phyloP scores from a whole-genome alignment of 192 early-diverging fungal genomes.

The Backusella psychrophila region DNA sequence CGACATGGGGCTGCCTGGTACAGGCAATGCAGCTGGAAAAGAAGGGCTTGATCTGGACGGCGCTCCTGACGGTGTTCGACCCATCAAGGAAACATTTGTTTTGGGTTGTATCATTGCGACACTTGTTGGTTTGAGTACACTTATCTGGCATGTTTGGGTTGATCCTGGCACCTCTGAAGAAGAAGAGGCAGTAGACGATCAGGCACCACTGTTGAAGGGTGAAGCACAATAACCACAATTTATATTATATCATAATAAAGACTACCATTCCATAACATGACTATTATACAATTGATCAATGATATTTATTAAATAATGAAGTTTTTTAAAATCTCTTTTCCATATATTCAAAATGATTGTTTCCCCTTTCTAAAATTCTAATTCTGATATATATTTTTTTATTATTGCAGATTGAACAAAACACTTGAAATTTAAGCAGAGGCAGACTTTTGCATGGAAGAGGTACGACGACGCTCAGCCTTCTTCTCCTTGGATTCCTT shows the following conservation, averaged over 20 bases:
- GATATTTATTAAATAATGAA: too few relatives aligned
- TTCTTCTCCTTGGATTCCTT: slow-evolving; percentile 95
- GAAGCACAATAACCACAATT: background rate
- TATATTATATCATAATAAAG: too few relatives aligned
- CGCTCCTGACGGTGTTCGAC: slow-evolving; percentile 46
- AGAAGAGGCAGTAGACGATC: background rate
- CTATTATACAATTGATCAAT: too few relatives aligned
- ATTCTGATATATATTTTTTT: background rate
- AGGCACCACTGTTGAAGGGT: background rate
- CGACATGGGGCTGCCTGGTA: slow-evolving; percentile 48
- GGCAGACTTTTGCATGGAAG: slow-evolving; percentile 56
- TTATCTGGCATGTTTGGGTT: slow-evolving; percentile 68
- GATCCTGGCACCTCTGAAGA: slow-evolving; percentile 15
- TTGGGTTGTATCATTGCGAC: slow-evolving; percentile 71
- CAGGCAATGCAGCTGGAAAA: slow-evolving; percentile 77
- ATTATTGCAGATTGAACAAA: slow-evolving; percentile 1
- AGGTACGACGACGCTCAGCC: slow-evolving; percentile 73
- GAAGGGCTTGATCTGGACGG: slow-evolving; percentile 63
- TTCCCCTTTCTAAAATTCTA: too few relatives aligned
- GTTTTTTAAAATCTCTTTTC: too few relatives aligned
- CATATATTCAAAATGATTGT: too few relatives aligned
- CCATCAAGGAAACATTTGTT: slow-evolving; percentile 58
- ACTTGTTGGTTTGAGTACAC: slow-evolving; percentile 67
- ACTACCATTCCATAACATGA: too few relatives aligned
- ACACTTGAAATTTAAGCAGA: slow-evolving; percentile 28